Conservation (phyloP, 2,329 filamentous ascomycete species). For the Fonsecaea pedrosoi region DNA sequence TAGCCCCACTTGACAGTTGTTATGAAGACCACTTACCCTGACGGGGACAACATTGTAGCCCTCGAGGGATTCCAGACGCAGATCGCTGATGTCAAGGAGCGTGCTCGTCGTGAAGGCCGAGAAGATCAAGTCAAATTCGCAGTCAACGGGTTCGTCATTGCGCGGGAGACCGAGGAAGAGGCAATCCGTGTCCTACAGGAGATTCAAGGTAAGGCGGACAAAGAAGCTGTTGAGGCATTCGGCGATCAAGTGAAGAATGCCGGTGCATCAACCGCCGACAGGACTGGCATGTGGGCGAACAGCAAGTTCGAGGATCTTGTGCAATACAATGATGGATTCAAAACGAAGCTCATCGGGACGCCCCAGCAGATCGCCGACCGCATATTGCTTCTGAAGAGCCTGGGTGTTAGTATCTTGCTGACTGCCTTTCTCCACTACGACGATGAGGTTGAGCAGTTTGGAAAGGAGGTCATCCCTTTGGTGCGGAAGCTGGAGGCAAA, state of each 20-base stretch:
- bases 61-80: slow-evolving; percentile 60
- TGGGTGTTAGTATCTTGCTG: slow-evolving; percentile 52
- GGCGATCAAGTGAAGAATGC: slow-evolving; percentile 58
- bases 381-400: slow-evolving; percentile 61
- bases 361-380: slow-evolving; percentile 74
- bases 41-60: slow-evolving; percentile 35
- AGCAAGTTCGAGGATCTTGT: slow-evolving; percentile 61
- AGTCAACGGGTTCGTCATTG: slow-evolving; percentile 53
- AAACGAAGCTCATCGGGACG: slow-evolving; percentile 62
- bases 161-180: slow-evolving; percentile 62
- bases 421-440: slow-evolving; percentile 61
- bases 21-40: neutral
- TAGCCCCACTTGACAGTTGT: neutral
- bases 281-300: slow-evolving; percentile 62
- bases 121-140: slow-evolving; percentile 56
- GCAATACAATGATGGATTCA: slow-evolving; percentile 64
- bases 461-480: slow-evolving; percentile 55
- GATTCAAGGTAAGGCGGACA: slow-evolving; percentile 61
- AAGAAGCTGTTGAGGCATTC: slow-evolving; percentile 59
- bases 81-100: slow-evolving; percentile 57
- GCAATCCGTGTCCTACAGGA: slow-evolving; percentile 58
- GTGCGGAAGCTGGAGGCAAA: slow-evolving; percentile 57
- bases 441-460: slow-evolving; percentile 60
- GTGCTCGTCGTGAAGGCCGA: slow-evolving; percentile 54
- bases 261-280: slow-evolving; percentile 55